Conservation (phyloP, 2,329 filamentous ascomycete species). For the Monilinia fructigena region DNA sequence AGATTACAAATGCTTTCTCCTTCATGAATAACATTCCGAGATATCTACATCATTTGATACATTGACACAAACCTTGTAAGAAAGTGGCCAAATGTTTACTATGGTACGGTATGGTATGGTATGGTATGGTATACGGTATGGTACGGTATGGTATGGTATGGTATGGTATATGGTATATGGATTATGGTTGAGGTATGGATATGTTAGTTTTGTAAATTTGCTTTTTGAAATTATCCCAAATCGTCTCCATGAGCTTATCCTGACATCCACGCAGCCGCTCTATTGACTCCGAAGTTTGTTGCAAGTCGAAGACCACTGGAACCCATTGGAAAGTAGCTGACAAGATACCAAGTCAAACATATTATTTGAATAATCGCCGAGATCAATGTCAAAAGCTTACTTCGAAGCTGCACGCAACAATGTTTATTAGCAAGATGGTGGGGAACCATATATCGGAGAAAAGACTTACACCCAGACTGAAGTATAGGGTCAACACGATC, state of each 20-base stretch:
- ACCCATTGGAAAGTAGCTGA: constrained; percentile 98
- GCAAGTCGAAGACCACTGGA: constrained; percentile 83
- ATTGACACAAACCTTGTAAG: constrained; percentile 1
- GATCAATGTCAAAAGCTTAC: constrained; percentile 79
- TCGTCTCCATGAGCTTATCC: constrained; percentile 49
- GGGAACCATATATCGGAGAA: background rate
- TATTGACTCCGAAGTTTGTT: constrained; percentile 78
- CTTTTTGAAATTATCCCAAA: background rate
- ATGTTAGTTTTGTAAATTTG: constrained; percentile 6
- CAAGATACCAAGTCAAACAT: constrained; percentile 85
- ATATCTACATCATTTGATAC: constrained; percentile 14
- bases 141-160: too few species aligned
- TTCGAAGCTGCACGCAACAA: constrained; percentile 64
- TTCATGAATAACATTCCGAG: constrained; percentile 19
- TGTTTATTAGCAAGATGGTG: constrained; percentile 26
- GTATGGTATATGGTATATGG: too few species aligned
- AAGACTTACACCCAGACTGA: constrained; percentile 80
- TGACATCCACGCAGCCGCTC: constrained; percentile 85
- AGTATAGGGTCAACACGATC: constrained; percentile 85
- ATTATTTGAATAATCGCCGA: constrained; percentile 81
- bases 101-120: background rate
- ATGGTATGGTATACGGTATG: too few species aligned
- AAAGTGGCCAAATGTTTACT: constrained; percentile 2
- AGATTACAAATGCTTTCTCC: constrained; percentile 4
- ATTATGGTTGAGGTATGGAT: too few species aligned